phyloP scores from a whole-genome alignment of 1,139 yeast genomes.

The Suhomyces yuchorum region DNA sequence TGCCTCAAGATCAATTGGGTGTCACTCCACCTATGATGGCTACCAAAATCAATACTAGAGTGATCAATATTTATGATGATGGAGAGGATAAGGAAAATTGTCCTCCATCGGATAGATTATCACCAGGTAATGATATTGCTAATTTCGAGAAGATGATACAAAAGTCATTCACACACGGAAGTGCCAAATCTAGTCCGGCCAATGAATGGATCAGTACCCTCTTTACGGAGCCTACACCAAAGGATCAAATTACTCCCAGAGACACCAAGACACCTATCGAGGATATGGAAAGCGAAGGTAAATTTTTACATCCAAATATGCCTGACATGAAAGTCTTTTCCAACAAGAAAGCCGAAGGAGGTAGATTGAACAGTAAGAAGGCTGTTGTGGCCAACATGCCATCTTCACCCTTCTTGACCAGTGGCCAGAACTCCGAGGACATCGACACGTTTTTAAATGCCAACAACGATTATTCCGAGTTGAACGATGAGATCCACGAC shows the following conservation, averaged over 20 bases:
- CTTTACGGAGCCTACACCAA: slow-evolving; percentile 50
- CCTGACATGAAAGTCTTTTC: slow-evolving; percentile 37
- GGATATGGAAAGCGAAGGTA: slow-evolving; percentile 18
- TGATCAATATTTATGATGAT: slow-evolving; percentile 42
- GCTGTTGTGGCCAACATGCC: slow-evolving; percentile 42
- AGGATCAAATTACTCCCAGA: slow-evolving; percentile 45
- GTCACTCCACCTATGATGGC: slow-evolving; percentile 54
- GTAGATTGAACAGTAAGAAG: slow-evolving; percentile 23
- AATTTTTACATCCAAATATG: slow-evolving; percentile 24
- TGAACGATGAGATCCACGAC: slow-evolving; percentile 25
- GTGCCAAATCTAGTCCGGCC: slow-evolving; percentile 35
- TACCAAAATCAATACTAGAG: slow-evolving; percentile 48
- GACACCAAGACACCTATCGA: slow-evolving; percentile 42
- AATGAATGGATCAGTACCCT: slow-evolving; percentile 42
- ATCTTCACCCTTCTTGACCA: slow-evolving; percentile 38
- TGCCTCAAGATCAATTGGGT: slow-evolving; percentile 38
- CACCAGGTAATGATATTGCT: slow-evolving; percentile 25
- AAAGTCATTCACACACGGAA: slow-evolving; percentile 35
- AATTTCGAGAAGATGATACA: slow-evolving; percentile 45
- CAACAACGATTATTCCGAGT: slow-evolving; percentile 17
- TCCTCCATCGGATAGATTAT: slow-evolving; percentile 31
- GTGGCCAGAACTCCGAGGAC: slow-evolving; percentile 21
- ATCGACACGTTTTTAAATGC: slow-evolving; percentile 22
- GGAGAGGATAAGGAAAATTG: slow-evolving; percentile 48
- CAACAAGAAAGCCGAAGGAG: slow-evolving; percentile 23